These are phyloP conservation scores for Tubosaeta sp. DNA, from an alignment of 768 basidiomycete genomes.

Conservation along the genomic window DNA sequence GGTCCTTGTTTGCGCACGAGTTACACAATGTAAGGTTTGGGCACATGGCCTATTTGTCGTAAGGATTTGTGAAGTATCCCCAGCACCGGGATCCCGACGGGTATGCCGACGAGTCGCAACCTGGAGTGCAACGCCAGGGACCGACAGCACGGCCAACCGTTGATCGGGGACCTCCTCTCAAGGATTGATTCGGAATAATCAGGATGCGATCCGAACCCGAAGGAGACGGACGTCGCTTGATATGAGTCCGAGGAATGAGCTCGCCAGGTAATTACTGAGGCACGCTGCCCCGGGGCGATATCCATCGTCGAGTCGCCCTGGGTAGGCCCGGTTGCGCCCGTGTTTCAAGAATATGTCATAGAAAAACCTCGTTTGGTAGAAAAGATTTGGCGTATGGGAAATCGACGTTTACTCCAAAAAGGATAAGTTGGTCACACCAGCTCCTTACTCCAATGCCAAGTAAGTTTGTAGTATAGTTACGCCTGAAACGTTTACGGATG, in stretches of 20 bases:
- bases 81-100: not conserved
- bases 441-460: too few relatives aligned
- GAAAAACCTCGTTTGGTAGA: not conserved
- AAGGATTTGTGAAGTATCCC: not conserved
- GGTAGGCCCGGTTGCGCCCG: not conserved
- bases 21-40: not conserved
- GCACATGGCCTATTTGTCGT: not conserved
- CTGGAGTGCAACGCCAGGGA: not conserved
- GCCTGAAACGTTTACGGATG: not conserved
- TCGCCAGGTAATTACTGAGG: too few relatives aligned
- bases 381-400: not conserved
- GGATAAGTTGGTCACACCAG: not conserved
- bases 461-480: not conserved
- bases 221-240: not conserved
- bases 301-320: not conserved
- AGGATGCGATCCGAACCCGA: not conserved
- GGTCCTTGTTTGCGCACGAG: not conserved
- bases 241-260: not conserved
- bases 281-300: too few relatives aligned
- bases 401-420: not conserved
- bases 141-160: not conserved
- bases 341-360: not conserved
- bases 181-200: not conserved
- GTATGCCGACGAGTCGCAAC: not conserved
- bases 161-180: not conserved